These are phyloP conservation scores for Aspergillus ustus DNA, from an alignment of 2,329 filamentous ascomycete genomes.

Conservation along the genomic window DNA sequence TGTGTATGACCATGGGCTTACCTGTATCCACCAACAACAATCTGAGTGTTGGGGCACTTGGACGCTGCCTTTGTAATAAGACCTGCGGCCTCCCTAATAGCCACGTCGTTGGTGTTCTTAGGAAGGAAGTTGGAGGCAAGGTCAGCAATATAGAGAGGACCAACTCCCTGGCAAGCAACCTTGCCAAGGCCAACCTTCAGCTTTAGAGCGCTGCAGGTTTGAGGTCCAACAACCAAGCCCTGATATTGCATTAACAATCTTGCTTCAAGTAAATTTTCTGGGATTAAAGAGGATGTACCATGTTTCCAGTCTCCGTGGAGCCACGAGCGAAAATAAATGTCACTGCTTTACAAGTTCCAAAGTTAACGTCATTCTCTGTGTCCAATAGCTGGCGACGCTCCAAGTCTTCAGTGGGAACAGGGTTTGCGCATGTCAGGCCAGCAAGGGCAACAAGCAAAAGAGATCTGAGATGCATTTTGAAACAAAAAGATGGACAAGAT, in stretches of 20 bases:
- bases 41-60: slow-evolving; percentile 51
- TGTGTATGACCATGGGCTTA: no score
- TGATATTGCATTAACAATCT: no score
- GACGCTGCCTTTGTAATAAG: slow-evolving; percentile 46
- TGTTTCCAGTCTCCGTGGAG: slow-evolving; percentile 46
- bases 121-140: slow-evolving; percentile 44
- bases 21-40: slow-evolving; percentile 52
- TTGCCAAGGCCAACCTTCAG: slow-evolving; percentile 24
- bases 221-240: slow-evolving; percentile 35
- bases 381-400: slow-evolving; percentile 16
- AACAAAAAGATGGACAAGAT: no score
- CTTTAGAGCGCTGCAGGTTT: slow-evolving; percentile 33
- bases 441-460: slow-evolving; percentile 20
- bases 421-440: slow-evolving; percentile 18
- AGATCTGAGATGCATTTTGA: no score
- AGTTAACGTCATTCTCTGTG: slow-evolving; percentile 42
- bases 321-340: slow-evolving; percentile 50
- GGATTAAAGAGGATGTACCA: slow-evolving; percentile 30
- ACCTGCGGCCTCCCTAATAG: slow-evolving; percentile 46
- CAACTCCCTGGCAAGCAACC: slow-evolving; percentile 50
- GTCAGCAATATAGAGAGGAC: slow-evolving; percentile 44
- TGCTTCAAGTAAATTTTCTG: no score
- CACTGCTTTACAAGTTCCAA: slow-evolving; percentile 40
- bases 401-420: slow-evolving; percentile 7
- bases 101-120: slow-evolving; percentile 38